Evolutionary conservation across 2,329 filamentous ascomycete genomes (phyloP), one percentile per base, ranked within the genome.

Genomic region (Sarocladiaceae sp.): DNA sequence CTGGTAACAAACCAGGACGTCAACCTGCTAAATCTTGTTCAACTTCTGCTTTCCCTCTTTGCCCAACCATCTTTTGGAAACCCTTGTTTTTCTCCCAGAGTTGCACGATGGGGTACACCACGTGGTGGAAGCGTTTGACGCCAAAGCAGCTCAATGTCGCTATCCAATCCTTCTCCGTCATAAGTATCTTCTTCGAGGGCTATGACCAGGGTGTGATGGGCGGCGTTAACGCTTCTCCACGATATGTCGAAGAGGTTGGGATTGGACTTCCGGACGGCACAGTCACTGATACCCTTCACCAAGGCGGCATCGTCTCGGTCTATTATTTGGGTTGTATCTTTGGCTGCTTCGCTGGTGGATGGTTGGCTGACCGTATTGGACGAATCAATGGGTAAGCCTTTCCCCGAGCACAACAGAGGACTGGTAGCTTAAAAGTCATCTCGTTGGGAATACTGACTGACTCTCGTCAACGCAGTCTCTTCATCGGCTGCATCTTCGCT

Each of bases 171-270:
- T 29, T 29, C 26, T 29, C 26, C 13, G 9, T 29, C 26, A 29
- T 29, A 7, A 29, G 26, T 29, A 29, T 29, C 26, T 29, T 29
- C 26, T 29, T 29, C 26, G 26, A 29, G 13, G 72, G 73, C 16
- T 77, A 75, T 57, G 70, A 76, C 47, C 73, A 76, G 51, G 72
- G 72, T 43, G 70, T 76, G n/a, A 69, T 74, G 64, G 71, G 72
- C 40, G 68, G 67, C 32, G 69, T 76, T 40, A 75, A 72, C 47
- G 55, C 55, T 7, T 61, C 65, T 11, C 64, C 65, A 1, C 53
- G 58, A 40, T 71, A 67, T 53, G 61, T 70, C 18, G 50, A 53
- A 11, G 59, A 64, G 51, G 68, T 73, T 7, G 63, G 64, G 34
- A 73, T 76, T 35, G 72, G 73, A 13, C 26, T 29, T 13, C 51